Percentiles rank a stretch among this genome's conserved stretches.
Evolutionary conservation across 108 stramenopile genomes (phyloP).

Genomic region (Conticribra guillardii): DNA sequence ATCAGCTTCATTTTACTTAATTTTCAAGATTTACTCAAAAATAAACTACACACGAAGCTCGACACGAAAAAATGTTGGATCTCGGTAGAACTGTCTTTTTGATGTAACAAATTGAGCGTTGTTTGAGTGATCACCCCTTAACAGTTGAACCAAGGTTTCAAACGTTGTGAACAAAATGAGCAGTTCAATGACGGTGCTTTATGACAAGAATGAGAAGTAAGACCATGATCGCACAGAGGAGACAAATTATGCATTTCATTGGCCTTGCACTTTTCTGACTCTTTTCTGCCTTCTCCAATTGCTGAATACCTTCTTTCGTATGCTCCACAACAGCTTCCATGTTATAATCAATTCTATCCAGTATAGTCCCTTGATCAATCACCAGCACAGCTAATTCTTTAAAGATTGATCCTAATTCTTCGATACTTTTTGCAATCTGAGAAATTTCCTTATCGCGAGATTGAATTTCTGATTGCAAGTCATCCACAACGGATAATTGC

Average conservation of each 20-base stretch:
- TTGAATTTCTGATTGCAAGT: constrained; percentile 79
- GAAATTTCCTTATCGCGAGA: constrained; percentile 91
- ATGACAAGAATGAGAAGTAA: constrained; percentile 82
- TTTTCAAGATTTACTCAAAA: no score
- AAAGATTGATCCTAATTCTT: constrained; percentile 97
- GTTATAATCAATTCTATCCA: constrained; percentile 99
- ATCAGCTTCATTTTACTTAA: no score
- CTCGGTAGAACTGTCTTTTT: no score
- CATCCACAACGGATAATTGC: constrained; percentile 87
- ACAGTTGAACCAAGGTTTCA: neutral
- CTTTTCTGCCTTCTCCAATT: constrained; percentile 97
- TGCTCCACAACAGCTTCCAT: constrained; percentile 99
- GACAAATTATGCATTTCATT: constrained; percentile 90
- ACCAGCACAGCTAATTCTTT: constrained; percentile 99
- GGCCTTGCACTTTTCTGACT: constrained; percentile 96
- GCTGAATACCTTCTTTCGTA: constrained; percentile 95
- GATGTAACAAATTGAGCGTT: no score
- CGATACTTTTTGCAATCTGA: constrained; percentile 96
- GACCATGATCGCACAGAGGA: constrained; percentile 75
- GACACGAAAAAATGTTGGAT: no score
- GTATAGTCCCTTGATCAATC: constrained; percentile 99
- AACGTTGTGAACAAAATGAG: neutral
- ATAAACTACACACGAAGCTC: no score
- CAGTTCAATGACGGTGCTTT: constrained; percentile 67
- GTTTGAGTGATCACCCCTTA: no score